phyloP scores from a whole-genome alignment of 2,329 filamentous ascomycete genomes.

The Aspergillus latus region DNA sequence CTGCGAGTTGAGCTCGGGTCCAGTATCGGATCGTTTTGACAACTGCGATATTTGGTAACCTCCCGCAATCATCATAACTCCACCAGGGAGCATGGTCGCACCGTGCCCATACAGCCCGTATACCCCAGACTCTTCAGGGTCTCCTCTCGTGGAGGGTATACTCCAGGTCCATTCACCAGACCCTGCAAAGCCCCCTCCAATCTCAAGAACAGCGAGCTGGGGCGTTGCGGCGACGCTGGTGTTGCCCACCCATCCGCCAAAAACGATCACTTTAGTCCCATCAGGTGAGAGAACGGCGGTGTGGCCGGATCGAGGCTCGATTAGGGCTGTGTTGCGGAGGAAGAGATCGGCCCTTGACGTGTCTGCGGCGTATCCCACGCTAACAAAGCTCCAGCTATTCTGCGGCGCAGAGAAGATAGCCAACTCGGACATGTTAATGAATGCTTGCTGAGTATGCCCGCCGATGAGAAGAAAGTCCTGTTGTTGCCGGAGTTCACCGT shows the following conservation, averaged over 20 bases:
- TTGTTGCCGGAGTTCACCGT: conserved; percentile 66
- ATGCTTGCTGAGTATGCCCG: conserved; percentile 78
- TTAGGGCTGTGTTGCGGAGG: conserved; percentile 47
- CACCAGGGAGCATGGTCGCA: conserved; percentile 60
- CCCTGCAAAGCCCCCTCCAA: conserved; percentile 70
- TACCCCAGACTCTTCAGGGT: conserved; percentile 36
- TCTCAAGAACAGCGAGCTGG: conserved; percentile 73
- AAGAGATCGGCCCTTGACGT: conserved; percentile 57
- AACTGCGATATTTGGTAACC: conserved; percentile 54
- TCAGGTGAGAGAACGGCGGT: conserved; percentile 78
- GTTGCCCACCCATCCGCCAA: conserved; percentile 92
- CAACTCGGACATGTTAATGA: conserved; percentile 91
- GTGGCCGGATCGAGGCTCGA: conserved; percentile 86
- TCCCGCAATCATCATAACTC: conserved; percentile 61
- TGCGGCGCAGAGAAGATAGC: conserved; percentile 85
- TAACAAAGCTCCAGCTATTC: conserved; percentile 79
- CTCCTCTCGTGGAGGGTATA: conserved; percentile 39
- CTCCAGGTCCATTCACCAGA: conserved; percentile 47
- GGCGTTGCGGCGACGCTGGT: conserved; percentile 72
- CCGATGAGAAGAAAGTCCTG: conserved; percentile 81
- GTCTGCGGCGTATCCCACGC: conserved; percentile 53
- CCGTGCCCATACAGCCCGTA: conserved; percentile 61
- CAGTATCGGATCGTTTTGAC: conserved; percentile 38
- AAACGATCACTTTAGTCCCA: conserved; percentile 71
- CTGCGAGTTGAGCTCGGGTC: conserved; percentile 42